phyloP scores from a whole-genome alignment of 1,284 basidiomycete species.

The Sporisorium iseilematis-ciliati region DNA sequence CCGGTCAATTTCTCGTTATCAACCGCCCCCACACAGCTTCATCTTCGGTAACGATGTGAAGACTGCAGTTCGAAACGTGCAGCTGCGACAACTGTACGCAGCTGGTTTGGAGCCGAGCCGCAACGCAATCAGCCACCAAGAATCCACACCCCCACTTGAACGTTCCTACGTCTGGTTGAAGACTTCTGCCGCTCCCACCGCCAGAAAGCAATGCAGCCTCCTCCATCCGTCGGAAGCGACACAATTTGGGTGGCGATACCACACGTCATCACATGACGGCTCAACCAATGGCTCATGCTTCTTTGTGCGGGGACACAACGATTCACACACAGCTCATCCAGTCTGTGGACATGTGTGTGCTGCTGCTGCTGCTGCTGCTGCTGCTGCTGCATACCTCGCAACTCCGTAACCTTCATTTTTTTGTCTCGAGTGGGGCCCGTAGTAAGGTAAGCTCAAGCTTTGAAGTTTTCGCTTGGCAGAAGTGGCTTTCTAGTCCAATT shows the following conservation, averaged over 20 bases:
- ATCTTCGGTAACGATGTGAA: background rate
- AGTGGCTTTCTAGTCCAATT: background rate
- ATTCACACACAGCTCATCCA: no score
- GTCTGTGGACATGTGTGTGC: background rate
- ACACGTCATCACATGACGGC: no score
- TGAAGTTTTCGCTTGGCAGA: background rate
- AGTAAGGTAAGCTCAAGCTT: conserved; percentile 2
- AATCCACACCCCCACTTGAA: no score
- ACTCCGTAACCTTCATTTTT: background rate
- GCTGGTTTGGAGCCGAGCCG: conserved; percentile 20
- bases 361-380: no score
- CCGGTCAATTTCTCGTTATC: no score
- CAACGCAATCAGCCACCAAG: conserved; percentile 7
- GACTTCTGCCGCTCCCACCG: no score
- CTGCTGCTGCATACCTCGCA: background rate
- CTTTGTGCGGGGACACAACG: background rate
- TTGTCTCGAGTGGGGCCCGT: background rate
- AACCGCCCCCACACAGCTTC: background rate
- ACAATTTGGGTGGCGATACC: no score
- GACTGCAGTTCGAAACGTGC: background rate
- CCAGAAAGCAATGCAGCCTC: no score
- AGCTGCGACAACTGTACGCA: background rate
- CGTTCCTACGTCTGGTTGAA: no score
- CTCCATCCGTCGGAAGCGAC: no score
- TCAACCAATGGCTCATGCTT: no score